Base-by-base conservation (phyloP, 352 stramenopile genomes). In the Phytopythium aichiense region DNA sequence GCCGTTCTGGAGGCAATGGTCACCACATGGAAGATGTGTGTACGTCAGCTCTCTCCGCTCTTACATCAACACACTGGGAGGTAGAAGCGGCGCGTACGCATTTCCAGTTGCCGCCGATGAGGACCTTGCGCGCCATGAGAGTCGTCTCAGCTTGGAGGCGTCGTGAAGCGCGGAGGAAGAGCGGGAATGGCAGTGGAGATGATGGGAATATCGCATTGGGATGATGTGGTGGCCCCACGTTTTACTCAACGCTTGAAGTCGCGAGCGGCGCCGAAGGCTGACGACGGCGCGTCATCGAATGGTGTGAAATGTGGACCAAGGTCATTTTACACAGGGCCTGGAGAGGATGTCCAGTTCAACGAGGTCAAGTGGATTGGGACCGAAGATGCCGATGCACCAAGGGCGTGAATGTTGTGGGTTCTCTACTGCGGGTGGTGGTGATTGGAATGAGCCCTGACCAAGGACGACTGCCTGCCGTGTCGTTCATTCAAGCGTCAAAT, bases 31-130 rank as follows among this genome's bases (percentile, higher is more conserved):
- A 31, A 5, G 28, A 31, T 2, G 28, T 4, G 7, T 31, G 28
- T 31, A 0, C 28, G 28, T 31, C 28, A 31, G 28, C 28, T 31
- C 28, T 31, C 28, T 31, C 28, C 28, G 28, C 28, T 31, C 3
- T 31, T 7, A 31, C 0, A 31, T 7, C 3, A 5, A 37, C 37
- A 28, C 37, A 50, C 3, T 23, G 15, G 22, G 8, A 15, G 20
- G 2, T 5, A n/a, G 52, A 5, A 38, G 9, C 33, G 49, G 77
- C 63, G 85, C 72, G 91, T 79, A 87, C 77, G 69, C 72, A 86
- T 84, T 98, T 98, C 93, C 93, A 98, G 77, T 98, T 98, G 63
- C 93, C 93, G 42, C 85, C 88, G 67, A 98, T 96, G 67, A 98
- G 81, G 40, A 91, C 85, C 58, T 89, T 96, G 53, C 92, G 79